These are phyloP conservation scores for Hansenula sp. DNA, from an alignment of 1,139 yeast species.

Conservation along the genomic window DNA sequence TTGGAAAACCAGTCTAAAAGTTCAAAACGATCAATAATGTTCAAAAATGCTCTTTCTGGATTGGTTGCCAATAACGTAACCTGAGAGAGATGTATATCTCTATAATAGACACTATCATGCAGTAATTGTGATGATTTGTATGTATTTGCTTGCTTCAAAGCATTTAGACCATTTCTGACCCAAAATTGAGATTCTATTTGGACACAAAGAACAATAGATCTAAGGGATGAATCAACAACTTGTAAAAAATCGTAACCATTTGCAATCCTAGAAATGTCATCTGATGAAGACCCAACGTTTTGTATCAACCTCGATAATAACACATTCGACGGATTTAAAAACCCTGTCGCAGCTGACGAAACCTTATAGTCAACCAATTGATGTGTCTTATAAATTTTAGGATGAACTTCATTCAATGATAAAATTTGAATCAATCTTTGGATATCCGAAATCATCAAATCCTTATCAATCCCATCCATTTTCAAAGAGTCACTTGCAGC, in stretches of 20 bases:
- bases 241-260: slow-evolving; percentile 32
- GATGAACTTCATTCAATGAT: not conserved
- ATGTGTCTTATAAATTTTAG: slow-evolving; percentile 2
- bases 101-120: slow-evolving; percentile 28
- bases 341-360: slow-evolving; percentile 46
- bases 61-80: slow-evolving; percentile 43
- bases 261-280: slow-evolving; percentile 17
- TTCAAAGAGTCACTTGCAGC: slow-evolving; percentile 10
- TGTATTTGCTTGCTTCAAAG: slow-evolving; percentile 41
- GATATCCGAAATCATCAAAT: not conserved
- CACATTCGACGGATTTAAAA: slow-evolving; percentile 57
- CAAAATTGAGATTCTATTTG: slow-evolving; percentile 59
- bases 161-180: slow-evolving; percentile 62
- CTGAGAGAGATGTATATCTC: slow-evolving; percentile 61
- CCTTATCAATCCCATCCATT: not conserved
- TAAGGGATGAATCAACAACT: slow-evolving; percentile 53
- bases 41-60: slow-evolving; percentile 35
- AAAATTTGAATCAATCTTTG: slow-evolving; percentile 2
- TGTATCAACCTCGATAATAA: slow-evolving; percentile 33
- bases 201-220: slow-evolving; percentile 52
- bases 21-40: slow-evolving; percentile 62
- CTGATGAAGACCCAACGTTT: slow-evolving; percentile 18
- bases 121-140: slow-evolving; percentile 30
- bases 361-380: slow-evolving; percentile 34
- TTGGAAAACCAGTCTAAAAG: slow-evolving; percentile 49